Evolutionary conservation across 495 filamentous ascomycete genomes (phyloP).

Genomic region (Cairneyella variabilis): DNA sequence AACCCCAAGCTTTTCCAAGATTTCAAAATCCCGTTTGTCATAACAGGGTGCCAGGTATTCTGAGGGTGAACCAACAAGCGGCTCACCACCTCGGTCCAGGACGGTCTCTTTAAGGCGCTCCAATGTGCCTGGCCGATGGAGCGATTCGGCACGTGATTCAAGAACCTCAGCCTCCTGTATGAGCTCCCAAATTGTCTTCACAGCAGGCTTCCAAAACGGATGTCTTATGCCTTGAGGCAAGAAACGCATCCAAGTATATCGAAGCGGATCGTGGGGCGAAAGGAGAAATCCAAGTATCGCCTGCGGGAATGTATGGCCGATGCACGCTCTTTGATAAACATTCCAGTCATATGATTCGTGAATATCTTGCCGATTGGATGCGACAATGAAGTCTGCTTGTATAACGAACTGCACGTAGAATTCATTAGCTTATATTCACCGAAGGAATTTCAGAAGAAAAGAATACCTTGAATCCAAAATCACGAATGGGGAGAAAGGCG

Average conservation of each 20-base stretch:
- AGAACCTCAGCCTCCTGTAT: neutral
- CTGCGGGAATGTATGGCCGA: neutral
- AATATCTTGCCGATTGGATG: slow-evolving; percentile 16
- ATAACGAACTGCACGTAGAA: slow-evolving; percentile 12
- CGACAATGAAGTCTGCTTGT: slow-evolving; percentile 19
- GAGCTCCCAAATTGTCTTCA: neutral
- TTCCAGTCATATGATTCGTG: neutral
- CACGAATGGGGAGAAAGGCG: slow-evolving; percentile 18
- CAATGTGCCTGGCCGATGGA: neutral
- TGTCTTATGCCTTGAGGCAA: neutral
- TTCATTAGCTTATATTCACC: neutral
- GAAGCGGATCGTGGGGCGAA: neutral
- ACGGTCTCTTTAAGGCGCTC: neutral
- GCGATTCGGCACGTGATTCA: neutral
- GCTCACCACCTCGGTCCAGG: neutral
- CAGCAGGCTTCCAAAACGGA: neutral
- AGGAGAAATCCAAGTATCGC: neutral
- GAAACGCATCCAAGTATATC: slow-evolving; percentile 3
- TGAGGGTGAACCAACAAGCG: slow-evolving; percentile 1
- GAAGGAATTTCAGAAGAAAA: neutral
- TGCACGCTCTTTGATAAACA: neutral
- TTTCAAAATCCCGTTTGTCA: neutral
- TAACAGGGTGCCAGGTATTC: neutral
- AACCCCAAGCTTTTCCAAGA: neutral
- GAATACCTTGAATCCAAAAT: slow-evolving; percentile 18